Evolutionary conservation across 2,329 filamentous ascomycete genomes (phyloP), one percentile per base, ranked within the genome.

Genomic region (Colletotrichum graminicola): DNA sequence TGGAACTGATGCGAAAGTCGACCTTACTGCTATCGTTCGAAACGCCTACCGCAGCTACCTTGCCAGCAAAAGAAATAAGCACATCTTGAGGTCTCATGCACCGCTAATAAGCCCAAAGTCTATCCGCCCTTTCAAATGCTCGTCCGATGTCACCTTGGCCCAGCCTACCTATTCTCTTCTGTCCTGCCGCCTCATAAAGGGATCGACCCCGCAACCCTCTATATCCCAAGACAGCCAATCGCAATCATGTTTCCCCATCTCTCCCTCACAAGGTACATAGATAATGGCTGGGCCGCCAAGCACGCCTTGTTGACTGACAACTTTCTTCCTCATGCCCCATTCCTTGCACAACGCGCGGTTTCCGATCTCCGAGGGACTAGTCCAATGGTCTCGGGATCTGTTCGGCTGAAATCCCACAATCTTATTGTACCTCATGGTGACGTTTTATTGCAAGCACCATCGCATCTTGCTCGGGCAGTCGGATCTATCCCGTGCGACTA

Each of bases 151-250:
- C 29, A 36, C 12, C 18, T 41, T n/a, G 62, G 51, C n/a, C 54
- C 47, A 41, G 32, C 45, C 65, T 49, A 61, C 45, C 65, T 49
- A 61, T 64, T 71, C 41, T 60, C 32, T 52, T 47, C 45, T 47
- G 47, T 45, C 26, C 23, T 26, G 21, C 21, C 32, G 34, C 41
- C 21, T 34, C 11, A 49, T 23, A 23, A 43, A 39, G 47, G 7
- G 23, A 12, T 47, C 36, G 36, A 10, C 41, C 29, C 63, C 16
- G 10, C 32, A 36, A 29, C 34, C 39, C 55, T 26, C 32, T 36
- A 36, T 26, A 32, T 36, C 43, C 47, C 23, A 16, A 56, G 57
- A 43, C 60, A 52, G 39, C 68, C 68, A 71, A 71, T 68, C 69
- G 69, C 59, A 71, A 55, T 14, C 34, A 34, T 26, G 2, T 2